Evolutionary conservation across 805 yeast genomes (phyloP).

Genomic region (Metschnikowia similis): DNA sequence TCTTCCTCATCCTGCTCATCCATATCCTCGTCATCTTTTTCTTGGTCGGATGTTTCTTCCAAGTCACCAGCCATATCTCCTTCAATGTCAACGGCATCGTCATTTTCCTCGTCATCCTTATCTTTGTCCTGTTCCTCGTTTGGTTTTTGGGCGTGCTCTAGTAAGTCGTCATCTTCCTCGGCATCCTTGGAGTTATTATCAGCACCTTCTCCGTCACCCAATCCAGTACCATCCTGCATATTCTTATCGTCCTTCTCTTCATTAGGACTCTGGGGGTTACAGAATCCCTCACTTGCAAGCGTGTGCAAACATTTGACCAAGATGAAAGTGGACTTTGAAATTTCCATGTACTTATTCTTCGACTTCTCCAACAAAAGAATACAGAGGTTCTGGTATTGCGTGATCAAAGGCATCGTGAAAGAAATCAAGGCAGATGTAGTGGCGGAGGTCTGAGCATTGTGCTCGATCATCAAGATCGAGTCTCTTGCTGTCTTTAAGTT

Average conservation of each 20-base stretch:
- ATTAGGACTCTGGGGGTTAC: slow-evolving; percentile 79
- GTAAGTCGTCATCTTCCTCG: slow-evolving; percentile 86
- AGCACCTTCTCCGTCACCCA: slow-evolving; percentile 92
- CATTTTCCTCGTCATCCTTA: slow-evolving; percentile 61
- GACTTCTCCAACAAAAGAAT: slow-evolving; percentile 40
- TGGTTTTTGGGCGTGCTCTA: slow-evolving; percentile 71
- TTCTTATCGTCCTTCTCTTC: slow-evolving; percentile 59
- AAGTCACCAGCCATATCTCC: slow-evolving; percentile 96
- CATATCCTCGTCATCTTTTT: slow-evolving; percentile 45
- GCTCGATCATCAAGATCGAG: slow-evolving; percentile 32
- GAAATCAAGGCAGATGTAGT: slow-evolving; percentile 46
- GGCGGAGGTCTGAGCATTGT: slow-evolving; percentile 33
- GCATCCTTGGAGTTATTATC: slow-evolving; percentile 75
- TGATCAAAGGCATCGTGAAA: slow-evolving; percentile 59
- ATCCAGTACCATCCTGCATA: slow-evolving; percentile 80
- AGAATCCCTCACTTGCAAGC: slow-evolving; percentile 79
- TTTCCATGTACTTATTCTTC: slow-evolving; percentile 46
- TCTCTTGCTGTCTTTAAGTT: slow-evolving; percentile 34
- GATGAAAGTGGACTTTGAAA: slow-evolving; percentile 59
- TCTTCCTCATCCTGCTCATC: slow-evolving; percentile 49
- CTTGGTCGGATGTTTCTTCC: slow-evolving; percentile 74
- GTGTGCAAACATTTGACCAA: slow-evolving; percentile 53
- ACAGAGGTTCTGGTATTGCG: slow-evolving; percentile 53
- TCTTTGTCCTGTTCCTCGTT: slow-evolving; percentile 66
- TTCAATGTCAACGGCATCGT: slow-evolving; percentile 89